These are phyloP conservation scores for Ophiosphaerella herpotricha DNA, from an alignment of 2,329 filamentous ascomycete genomes.

Conservation along the genomic window DNA sequence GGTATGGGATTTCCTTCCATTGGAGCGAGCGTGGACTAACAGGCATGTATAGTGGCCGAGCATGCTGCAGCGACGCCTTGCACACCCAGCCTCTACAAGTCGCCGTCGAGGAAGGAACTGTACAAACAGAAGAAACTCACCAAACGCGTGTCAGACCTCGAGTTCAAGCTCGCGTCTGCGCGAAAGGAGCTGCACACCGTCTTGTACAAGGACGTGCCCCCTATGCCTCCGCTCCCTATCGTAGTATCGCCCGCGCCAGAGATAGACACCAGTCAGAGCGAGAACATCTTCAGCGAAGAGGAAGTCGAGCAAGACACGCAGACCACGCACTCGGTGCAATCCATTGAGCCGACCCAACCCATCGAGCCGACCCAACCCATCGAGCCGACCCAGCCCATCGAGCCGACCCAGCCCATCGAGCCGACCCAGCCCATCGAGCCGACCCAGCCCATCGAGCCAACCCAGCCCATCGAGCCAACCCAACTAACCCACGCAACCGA, in stretches of 20 bases:
- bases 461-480: too few relatives aligned
- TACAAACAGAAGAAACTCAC: conserved; percentile 61
- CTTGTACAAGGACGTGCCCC: conserved; percentile 49
- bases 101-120: conserved; percentile 61
- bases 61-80: conserved; percentile 16
- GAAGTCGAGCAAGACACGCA: conserved; percentile 14
- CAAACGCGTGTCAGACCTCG: conserved; percentile 65
- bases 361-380: not conserved
- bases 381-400: not conserved
- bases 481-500: too few relatives aligned
- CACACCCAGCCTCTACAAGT: conserved; percentile 48
- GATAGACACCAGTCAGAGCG: conserved; percentile 9
- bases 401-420: too few relatives aligned
- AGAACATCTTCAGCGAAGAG: conserved; percentile 29
- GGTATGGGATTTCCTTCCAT: conserved; percentile 5
- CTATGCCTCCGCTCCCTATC: conserved; percentile 43
- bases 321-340: conserved; percentile 23
- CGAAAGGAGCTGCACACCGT: conserved; percentile 59
- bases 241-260: conserved; percentile 34
- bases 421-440: too few relatives aligned
- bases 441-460: too few relatives aligned
- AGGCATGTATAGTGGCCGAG: conserved; percentile 6
- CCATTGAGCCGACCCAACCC: conserved; percentile 8
- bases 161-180: conserved; percentile 61
- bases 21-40: conserved; percentile 9